Percentiles rank a stretch among this genome's conserved stretches.
Evolutionary conservation across 2,329 filamentous ascomycete genomes (phyloP).

Genomic region (Coniochaeta hoffmannii): DNA sequence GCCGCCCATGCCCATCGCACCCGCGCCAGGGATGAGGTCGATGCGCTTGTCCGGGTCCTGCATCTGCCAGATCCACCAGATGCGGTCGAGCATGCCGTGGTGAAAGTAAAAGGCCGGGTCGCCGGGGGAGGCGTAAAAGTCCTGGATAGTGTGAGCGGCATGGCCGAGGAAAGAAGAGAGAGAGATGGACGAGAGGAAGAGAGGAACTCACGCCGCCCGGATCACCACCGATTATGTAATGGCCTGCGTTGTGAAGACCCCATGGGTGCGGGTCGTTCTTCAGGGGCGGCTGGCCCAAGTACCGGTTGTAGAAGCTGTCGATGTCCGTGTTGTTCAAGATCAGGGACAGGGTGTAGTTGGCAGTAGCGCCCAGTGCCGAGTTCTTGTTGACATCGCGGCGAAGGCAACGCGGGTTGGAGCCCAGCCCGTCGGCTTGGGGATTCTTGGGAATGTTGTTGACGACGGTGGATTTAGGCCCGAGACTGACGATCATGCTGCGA

Average conservation of each 20-base stretch:
- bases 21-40: not conserved
- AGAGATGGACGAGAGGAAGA: no score
- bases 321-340: conserved; percentile 25
- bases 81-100: conserved; percentile 22
- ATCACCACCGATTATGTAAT: conserved; percentile 27
- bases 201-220: no score
- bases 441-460: conserved; percentile 17
- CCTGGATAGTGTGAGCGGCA: no score
- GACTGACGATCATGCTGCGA: conserved; percentile 27
- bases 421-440: conserved; percentile 19
- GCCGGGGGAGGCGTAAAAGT: conserved; percentile 22
- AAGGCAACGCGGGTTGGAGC: conserved; percentile 31
- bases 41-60: conserved; percentile 20
- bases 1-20: not conserved
- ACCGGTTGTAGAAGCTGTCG: conserved; percentile 26
- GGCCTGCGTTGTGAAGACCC: conserved; percentile 25
- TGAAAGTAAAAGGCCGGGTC: conserved; percentile 27
- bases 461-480: conserved; percentile 22
- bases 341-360: conserved; percentile 19
- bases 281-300: conserved; percentile 23
- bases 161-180: no score
- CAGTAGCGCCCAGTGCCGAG: conserved; percentile 23
- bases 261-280: conserved; percentile 25
- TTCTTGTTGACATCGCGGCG: conserved; percentile 27
- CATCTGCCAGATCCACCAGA: conserved; percentile 29